Conservation (phyloP, 371 early-diverging fungal genomes). For the Rhizopus sp. region DNA sequence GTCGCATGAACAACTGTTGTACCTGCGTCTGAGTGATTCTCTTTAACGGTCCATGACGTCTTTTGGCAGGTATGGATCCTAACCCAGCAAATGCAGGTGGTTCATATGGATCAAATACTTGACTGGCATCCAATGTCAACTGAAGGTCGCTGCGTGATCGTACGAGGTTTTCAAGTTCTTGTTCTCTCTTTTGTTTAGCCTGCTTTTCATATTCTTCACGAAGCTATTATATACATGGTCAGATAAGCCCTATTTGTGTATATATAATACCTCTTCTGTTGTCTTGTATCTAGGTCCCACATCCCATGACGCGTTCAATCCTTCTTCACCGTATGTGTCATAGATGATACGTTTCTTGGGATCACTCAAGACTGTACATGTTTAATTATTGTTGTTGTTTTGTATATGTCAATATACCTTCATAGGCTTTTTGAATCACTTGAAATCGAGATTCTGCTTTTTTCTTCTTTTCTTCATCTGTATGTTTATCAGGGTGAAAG, state of each 20-base stretch:
- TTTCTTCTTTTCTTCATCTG: constrained; percentile 41
- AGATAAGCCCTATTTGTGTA: not conserved
- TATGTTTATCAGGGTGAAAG: constrained; percentile 91
- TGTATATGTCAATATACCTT: no score
- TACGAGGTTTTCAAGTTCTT: constrained; percentile 81
- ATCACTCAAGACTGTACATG: constrained; percentile 73
- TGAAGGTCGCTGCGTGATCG: constrained; percentile 64
- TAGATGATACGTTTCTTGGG: constrained; percentile 83
- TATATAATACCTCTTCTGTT: constrained; percentile 70
- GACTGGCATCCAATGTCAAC: constrained; percentile 56
- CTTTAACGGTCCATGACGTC: constrained; percentile 22
- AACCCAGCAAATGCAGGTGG: constrained; percentile 55
- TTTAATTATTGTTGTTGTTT: no score
- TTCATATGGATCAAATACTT: constrained; percentile 57
- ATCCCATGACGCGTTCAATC: constrained; percentile 74
- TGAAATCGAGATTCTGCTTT: constrained; percentile 81
- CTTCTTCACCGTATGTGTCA: constrained; percentile 92
- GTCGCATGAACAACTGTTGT: constrained; percentile 75
- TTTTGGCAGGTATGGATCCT: constrained; percentile 22
- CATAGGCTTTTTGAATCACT: constrained; percentile 84
- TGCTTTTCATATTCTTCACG: constrained; percentile 84
- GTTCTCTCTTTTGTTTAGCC: constrained; percentile 65
- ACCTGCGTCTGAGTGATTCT: constrained; percentile 58
- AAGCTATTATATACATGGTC: constrained; percentile 53
- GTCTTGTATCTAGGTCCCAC: constrained; percentile 78